Evolutionary conservation across 179 eudicot species (phyloP).

Genomic region (Spergularia azorica): DNA sequence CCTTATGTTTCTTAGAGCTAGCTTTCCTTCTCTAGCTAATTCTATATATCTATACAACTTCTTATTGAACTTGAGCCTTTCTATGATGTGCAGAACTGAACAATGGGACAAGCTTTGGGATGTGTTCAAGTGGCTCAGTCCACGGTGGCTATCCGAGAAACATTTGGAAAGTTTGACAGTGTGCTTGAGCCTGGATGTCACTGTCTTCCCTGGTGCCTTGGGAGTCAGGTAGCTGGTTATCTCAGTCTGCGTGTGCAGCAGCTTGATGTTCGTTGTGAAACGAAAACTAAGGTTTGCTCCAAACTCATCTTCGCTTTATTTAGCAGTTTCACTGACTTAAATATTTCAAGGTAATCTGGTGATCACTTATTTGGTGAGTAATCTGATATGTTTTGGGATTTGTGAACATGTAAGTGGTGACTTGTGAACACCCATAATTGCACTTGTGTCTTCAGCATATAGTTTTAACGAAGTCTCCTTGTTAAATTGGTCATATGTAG

Average conservation of each 20-base stretch:
- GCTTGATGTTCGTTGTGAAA: constrained; percentile 57
- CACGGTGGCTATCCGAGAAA: constrained; percentile 44
- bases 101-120: constrained; percentile 54
- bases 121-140: constrained; percentile 55
- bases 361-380: constrained; percentile 1
- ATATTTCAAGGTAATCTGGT: background rate
- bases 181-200: constrained; percentile 53
- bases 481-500: background rate
- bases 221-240: constrained; percentile 47
- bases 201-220: constrained; percentile 53
- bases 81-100: constrained; percentile 28
- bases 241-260: constrained; percentile 52
- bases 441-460: background rate
- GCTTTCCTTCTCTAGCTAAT: constrained; percentile 1
- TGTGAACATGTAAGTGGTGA: background rate
- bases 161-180: constrained; percentile 43
- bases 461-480: background rate
- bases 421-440: background rate
- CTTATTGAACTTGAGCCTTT: constrained; percentile 12
- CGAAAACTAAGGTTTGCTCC: constrained; percentile 47
- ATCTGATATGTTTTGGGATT: background rate
- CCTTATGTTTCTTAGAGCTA: background rate
- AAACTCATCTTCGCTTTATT: background rate
- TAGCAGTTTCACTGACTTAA: background rate
- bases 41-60: background rate